Percentiles rank a stretch among this genome's conserved stretches.
These are phyloP conservation scores for Backusella liffmaniae DNA, from an alignment of 192 early-diverging fungal genomes.

Conservation along the genomic window DNA sequence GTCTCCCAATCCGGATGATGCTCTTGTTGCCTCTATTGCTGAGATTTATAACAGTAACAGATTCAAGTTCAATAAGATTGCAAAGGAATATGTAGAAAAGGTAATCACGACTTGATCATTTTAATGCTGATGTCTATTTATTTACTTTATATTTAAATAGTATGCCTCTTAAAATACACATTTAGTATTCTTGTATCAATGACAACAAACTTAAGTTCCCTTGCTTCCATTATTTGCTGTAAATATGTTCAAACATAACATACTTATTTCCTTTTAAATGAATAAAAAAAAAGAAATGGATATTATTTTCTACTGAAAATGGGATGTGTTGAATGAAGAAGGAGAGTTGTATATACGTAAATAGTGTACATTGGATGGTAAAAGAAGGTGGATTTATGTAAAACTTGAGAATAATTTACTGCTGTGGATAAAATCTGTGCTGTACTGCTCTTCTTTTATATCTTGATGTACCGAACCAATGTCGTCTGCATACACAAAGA, in stretches of 20 bases:
- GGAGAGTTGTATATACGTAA: background rate
- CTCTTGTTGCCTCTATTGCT: conserved; percentile 71
- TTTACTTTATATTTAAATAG: background rate
- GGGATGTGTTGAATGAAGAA: background rate
- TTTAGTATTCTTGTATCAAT: background rate
- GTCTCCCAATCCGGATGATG: conserved; percentile 81
- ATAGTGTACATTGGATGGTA: background rate
- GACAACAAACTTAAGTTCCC: background rate
- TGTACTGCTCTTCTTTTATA: background rate
- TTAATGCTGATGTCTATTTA: background rate
- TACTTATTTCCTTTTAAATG: background rate
- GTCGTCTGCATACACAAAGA: conserved; percentile 7
- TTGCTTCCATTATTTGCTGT: background rate
- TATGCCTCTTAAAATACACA: background rate
- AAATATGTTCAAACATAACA: background rate
- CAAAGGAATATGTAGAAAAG: conserved; percentile 74
- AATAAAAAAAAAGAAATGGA: background rate
- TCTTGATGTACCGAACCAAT: background rate
- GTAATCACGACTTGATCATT: conserved; percentile 14
- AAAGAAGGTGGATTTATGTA: background rate
- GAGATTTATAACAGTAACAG: conserved; percentile 66
- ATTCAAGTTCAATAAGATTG: conserved; percentile 65
- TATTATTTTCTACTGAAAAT: background rate
- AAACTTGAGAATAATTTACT: background rate
- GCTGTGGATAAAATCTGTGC: conserved; percentile 1